Conservation (phyloP, 1,139 yeast genomes). For the Chernovozyma aurita region DNA sequence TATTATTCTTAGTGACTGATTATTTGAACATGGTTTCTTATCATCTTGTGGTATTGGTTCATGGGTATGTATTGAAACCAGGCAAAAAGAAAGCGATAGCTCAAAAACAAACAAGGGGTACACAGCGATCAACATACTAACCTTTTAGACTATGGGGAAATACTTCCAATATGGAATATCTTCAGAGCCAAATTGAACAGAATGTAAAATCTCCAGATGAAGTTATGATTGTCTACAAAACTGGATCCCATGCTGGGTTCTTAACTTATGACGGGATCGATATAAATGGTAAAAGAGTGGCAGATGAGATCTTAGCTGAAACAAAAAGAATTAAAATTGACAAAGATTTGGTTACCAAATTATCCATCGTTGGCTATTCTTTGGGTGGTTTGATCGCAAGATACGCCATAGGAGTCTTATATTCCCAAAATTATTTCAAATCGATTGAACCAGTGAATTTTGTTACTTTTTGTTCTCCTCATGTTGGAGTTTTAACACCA, state of each 20-base stretch:
- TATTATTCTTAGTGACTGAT: too few relatives aligned
- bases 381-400: constrained; percentile 78
- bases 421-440: constrained; percentile 50
- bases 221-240: constrained; percentile 47
- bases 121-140: too few relatives aligned
- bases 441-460: constrained; percentile 51
- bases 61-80: constrained; percentile 49
- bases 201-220: constrained; percentile 18
- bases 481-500: constrained; percentile 72
- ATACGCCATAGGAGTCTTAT: constrained; percentile 69
- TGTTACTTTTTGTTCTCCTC: constrained; percentile 77
- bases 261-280: constrained; percentile 84
- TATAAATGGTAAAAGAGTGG: constrained; percentile 73
- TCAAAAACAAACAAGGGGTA: too few relatives aligned
- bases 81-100: background rate
- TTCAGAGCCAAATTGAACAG: constrained; percentile 36
- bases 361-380: constrained; percentile 77
- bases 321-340: constrained; percentile 27
- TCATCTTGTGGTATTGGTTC: constrained; percentile 70
- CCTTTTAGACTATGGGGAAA: constrained; percentile 68
- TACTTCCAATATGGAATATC: constrained; percentile 59
- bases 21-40: constrained; percentile 26
- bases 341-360: constrained; percentile 37
- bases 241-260: constrained; percentile 62
- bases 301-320: constrained; percentile 57